Evolutionary conservation across 257 asterid genomes (phyloP).

Genomic region (Capsicum baccatum): DNA sequence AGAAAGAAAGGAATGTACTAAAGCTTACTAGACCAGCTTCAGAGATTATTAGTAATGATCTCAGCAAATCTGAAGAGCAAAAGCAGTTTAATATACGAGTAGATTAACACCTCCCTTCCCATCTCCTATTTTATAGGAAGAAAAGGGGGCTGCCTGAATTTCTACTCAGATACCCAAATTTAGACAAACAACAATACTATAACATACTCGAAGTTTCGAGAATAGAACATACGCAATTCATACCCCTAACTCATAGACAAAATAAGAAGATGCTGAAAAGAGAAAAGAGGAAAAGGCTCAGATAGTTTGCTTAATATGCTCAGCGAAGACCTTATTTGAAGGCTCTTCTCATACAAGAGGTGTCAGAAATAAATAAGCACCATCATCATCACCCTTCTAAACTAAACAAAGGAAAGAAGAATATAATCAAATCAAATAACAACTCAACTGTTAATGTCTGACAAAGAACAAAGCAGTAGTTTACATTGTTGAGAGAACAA

Average conservation of each 20-base stretch:
- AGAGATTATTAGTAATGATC: constrained; percentile 26
- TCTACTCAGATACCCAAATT: constrained; percentile 45
- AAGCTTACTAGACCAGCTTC: constrained; percentile 85
- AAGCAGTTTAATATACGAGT: constrained; percentile 53
- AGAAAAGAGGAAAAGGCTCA: constrained; percentile 42
- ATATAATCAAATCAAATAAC: neutral
- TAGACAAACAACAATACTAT: no score
- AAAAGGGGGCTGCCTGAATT: constrained; percentile 79
- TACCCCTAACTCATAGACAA: no score
- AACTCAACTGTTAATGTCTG: neutral
- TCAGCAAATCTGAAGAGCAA: constrained; percentile 89
- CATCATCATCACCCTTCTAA: constrained; percentile 49
- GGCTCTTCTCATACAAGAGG: constrained; percentile 92
- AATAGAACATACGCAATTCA: no score
- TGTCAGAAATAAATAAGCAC: constrained; percentile 72
- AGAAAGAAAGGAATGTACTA: constrained; percentile 36
- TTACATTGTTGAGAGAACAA: neutral
- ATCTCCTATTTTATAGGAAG: constrained; percentile 22
- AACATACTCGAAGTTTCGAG: no score
- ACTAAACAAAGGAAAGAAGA: neutral
- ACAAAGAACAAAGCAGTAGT: neutral
- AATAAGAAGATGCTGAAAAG: neutral
- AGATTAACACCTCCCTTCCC: constrained; percentile 68
- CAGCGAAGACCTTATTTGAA: constrained; percentile 54
- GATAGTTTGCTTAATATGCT: constrained; percentile 80